Conservation (phyloP, 2,329 filamentous ascomycete genomes). For the Trichocomaceae sp. region DNA sequence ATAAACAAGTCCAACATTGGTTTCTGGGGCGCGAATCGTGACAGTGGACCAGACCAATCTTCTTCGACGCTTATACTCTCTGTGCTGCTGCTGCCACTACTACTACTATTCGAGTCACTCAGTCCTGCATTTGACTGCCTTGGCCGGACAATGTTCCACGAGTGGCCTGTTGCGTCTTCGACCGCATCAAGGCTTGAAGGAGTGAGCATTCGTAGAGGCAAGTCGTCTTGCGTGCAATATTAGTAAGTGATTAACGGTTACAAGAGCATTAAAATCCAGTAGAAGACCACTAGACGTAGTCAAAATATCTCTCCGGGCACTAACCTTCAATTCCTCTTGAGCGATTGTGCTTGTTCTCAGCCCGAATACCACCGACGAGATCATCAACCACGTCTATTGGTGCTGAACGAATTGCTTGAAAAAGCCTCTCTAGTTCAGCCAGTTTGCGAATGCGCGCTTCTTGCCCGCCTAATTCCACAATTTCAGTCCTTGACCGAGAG, state of each 20-base stretch:
- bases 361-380: slow-evolving; percentile 27
- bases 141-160: slow-evolving; percentile 3
- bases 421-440: slow-evolving; percentile 27
- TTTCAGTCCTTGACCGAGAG: slow-evolving; percentile 13
- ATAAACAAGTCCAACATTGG: slow-evolving; percentile 32
- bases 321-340: not conserved
- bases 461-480: slow-evolving; percentile 13
- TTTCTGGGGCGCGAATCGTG: slow-evolving; percentile 12
- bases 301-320: not conserved
- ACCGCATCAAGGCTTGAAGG: not conserved
- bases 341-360: slow-evolving; percentile 14
- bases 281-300: not conserved
- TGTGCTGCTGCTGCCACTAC: slow-evolving; percentile 13
- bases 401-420: slow-evolving; percentile 30
- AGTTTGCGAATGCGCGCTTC: slow-evolving; percentile 21
- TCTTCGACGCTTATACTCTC: slow-evolving; percentile 13
- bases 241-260: not conserved
- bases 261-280: not conserved
- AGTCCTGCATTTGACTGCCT: not conserved
- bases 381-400: slow-evolving; percentile 26
- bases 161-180: not conserved
- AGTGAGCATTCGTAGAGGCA: slow-evolving; percentile 7
- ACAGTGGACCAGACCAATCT: slow-evolving; percentile 11
- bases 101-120: slow-evolving; percentile 9
- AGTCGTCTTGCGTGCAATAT: not conserved